Percentiles rank a stretch among this genome's conserved stretches.
These are phyloP conservation scores for Omphalotus guepiniiformis DNA, from an alignment of 768 basidiomycete genomes.

Conservation along the genomic window DNA sequence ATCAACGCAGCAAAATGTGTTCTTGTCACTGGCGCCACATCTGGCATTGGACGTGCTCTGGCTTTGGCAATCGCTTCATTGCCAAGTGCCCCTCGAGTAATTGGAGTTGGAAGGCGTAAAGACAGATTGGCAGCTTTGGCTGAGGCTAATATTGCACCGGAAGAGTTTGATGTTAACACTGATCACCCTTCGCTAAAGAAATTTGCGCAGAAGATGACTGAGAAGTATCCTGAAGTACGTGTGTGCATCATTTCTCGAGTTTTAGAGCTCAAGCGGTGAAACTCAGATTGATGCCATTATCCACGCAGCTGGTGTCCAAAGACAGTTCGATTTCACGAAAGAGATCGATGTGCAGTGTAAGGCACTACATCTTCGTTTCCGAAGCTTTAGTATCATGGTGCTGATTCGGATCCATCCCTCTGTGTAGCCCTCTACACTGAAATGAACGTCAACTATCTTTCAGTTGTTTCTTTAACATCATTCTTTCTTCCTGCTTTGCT, in stretches of 20 bases:
- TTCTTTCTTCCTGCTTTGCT: constrained; percentile 52
- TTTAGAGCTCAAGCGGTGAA: background rate
- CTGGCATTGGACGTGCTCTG: constrained; percentile 55
- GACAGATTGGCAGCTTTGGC: constrained; percentile 49
- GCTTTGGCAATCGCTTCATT: constrained; percentile 45
- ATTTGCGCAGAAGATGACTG: constrained; percentile 36
- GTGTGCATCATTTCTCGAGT: background rate
- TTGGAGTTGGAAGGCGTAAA: constrained; percentile 47
- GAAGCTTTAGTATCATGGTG: constrained; percentile 12
- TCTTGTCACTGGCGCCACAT: constrained; percentile 53
- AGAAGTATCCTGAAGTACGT: constrained; percentile 45
- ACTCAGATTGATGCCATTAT: constrained; percentile 52
- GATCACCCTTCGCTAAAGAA: constrained; percentile 34
- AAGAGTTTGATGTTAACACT: constrained; percentile 40
- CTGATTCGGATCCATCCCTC: background rate
- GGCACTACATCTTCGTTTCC: no score
- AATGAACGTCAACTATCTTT: constrained; percentile 50
- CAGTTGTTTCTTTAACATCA: constrained; percentile 43
- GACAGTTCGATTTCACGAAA: constrained; percentile 41
- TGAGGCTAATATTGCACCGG: constrained; percentile 34
- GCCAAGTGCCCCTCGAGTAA: constrained; percentile 44
- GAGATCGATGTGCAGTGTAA: constrained; percentile 38
- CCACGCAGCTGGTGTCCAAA: constrained; percentile 51
- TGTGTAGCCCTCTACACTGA: constrained; percentile 39
- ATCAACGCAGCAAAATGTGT: constrained; percentile 47